Evolutionary conservation across 331 rosid species (phyloP).

Genomic region (Arachis monticola): DNA sequence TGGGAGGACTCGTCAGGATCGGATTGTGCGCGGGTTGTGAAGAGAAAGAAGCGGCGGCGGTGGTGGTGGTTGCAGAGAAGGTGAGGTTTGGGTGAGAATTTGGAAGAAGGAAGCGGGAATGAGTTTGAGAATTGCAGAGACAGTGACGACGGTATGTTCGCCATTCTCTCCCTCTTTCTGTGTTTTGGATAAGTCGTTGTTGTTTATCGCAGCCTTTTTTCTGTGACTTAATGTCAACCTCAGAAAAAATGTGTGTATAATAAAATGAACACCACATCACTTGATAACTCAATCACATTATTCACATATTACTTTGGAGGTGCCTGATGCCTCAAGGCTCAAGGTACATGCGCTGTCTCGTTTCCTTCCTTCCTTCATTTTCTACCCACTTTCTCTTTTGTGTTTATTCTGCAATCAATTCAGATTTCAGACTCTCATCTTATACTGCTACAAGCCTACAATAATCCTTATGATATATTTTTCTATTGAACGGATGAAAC

Average conservation of each 20-base stretch:
- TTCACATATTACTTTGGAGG: no score
- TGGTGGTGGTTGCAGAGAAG: slow-evolving; percentile 11
- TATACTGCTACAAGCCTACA: no score
- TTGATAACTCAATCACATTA: no score
- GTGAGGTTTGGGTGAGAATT: slow-evolving; percentile 13
- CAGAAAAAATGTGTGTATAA: not conserved
- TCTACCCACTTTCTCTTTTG: no score
- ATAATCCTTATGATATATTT: no score
- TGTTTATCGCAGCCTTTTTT: not conserved
- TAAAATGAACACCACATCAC: no score
- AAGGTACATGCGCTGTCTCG: no score
- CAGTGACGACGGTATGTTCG: slow-evolving; percentile 48
- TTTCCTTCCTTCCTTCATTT: no score
- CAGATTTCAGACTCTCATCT: no score
- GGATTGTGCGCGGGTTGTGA: slow-evolving; percentile 46
- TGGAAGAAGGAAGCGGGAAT: slow-evolving; percentile 44
- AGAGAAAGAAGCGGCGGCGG: slow-evolving; percentile 19
- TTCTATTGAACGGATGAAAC: no score
- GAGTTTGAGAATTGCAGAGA: slow-evolving; percentile 54
- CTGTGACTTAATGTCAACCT: not conserved
- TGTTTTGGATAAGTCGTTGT: slow-evolving; percentile 27
- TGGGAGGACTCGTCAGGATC: slow-evolving; percentile 3
- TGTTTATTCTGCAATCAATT: no score
- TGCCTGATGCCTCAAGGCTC: no score
- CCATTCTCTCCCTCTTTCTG: slow-evolving; percentile 47